Evolutionary conservation across 75 land plant species (phyloP).

Genomic region (Pinus albicaulis): DNA sequence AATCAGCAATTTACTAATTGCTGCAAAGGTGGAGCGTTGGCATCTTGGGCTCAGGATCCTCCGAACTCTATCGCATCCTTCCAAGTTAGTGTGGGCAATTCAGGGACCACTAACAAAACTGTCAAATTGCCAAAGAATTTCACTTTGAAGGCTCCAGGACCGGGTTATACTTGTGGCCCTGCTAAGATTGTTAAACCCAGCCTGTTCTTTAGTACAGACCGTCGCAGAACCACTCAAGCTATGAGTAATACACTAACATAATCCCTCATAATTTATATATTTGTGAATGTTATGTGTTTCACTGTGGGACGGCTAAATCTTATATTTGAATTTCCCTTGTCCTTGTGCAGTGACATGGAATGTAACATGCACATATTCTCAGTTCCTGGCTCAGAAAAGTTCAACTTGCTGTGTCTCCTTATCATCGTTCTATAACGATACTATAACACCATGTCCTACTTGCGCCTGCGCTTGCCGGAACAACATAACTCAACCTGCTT

Average conservation of each 20-base stretch:
- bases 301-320: too few relatives aligned
- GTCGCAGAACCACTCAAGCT: conserved; percentile 58
- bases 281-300: too few relatives aligned
- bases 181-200: conserved; percentile 39
- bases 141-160: conserved; percentile 52
- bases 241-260: conserved; percentile 26
- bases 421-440: conserved; percentile 70
- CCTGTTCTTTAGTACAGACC: conserved; percentile 41
- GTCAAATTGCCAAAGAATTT: conserved; percentile 52
- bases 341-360: conserved; percentile 84
- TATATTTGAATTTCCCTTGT: background rate
- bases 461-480: conserved; percentile 69
- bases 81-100: conserved; percentile 50
- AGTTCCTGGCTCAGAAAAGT: conserved; percentile 45
- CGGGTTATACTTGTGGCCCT: conserved; percentile 67
- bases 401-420: conserved; percentile 83
- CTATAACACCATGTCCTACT: conserved; percentile 57
- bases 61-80: conserved; percentile 27
- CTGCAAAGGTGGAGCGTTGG: conserved; percentile 72
- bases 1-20: conserved; percentile 66
- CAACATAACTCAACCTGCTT: conserved; percentile 23
- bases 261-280: background rate
- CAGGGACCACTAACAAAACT: conserved; percentile 67
- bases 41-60: conserved; percentile 65
- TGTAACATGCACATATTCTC: conserved; percentile 78